Evolutionary conservation across 2,329 filamentous ascomycete species (phyloP).

Genomic region (Clarireedia paspali): DNA sequence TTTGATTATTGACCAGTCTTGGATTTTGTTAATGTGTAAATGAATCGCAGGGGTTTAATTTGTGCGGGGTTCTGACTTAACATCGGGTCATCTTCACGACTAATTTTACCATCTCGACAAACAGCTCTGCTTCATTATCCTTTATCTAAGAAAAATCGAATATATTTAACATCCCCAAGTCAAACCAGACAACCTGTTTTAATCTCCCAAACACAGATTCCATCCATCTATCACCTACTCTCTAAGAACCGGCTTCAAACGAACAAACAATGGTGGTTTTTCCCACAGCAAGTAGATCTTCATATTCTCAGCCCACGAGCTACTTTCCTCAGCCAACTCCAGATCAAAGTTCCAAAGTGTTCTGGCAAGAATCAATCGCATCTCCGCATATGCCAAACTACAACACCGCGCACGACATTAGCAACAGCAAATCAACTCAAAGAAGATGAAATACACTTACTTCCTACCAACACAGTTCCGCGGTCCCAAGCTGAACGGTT

Average conservation of each 20-base stretch:
- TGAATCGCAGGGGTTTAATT: too few species aligned
- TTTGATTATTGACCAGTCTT: too few species aligned
- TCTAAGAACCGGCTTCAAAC: background rate
- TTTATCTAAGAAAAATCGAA: too few species aligned
- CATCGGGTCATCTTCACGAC: too few species aligned
- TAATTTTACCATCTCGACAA: too few species aligned
- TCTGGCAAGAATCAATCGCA: constrained; percentile 13
- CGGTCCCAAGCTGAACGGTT: constrained; percentile 12
- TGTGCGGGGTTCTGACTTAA: too few species aligned
- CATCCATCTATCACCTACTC: background rate
- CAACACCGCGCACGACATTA: background rate
- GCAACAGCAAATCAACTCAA: background rate
- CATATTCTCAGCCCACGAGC: background rate
- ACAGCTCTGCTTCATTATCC: too few species aligned
- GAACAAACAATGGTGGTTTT: background rate
- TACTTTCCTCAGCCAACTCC: constrained; percentile 2
- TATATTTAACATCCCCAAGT: too few species aligned
- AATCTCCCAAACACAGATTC: too few species aligned
- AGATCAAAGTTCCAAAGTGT: constrained; percentile 14
- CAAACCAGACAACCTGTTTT: too few species aligned
- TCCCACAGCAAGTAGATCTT: background rate
- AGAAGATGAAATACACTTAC: background rate
- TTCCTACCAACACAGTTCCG: constrained; percentile 14
- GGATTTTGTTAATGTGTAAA: too few species aligned
- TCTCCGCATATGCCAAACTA: constrained; percentile 13